These are phyloP conservation scores for Coniosporium tulheliwenetii DNA, from an alignment of 2,329 filamentous ascomycete genomes.

Conservation along the genomic window DNA sequence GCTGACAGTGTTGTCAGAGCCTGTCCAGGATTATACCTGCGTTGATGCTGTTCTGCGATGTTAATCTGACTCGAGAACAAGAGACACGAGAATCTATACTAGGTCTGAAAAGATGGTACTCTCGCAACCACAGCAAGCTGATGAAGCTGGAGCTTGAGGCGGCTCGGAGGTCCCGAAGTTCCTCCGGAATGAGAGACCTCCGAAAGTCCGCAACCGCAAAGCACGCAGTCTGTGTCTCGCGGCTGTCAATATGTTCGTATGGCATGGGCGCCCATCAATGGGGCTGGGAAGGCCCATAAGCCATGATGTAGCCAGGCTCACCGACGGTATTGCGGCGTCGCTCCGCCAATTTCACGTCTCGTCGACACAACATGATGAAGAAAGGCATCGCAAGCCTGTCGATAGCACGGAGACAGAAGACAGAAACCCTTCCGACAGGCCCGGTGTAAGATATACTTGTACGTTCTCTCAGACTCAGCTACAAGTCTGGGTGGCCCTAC, in stretches of 20 bases:
- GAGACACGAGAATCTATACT: background rate
- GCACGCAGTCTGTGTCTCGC: background rate
- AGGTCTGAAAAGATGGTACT: background rate
- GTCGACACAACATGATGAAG: background rate
- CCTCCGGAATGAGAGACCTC: background rate
- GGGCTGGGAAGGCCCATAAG: slow-evolving; percentile 3
- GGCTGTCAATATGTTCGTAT: slow-evolving; percentile 4
- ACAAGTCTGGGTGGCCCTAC: background rate
- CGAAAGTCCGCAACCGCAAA: background rate
- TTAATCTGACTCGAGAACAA: background rate
- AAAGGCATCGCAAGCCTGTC: too few species aligned
- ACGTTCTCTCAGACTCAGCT: background rate
- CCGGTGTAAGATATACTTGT: background rate
- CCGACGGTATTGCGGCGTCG: slow-evolving; percentile 4
- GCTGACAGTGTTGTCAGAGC: background rate
- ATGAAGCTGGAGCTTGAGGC: background rate
- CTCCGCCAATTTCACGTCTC: slow-evolving; percentile 4
- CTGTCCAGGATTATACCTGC: too few species aligned
- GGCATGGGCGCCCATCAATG: slow-evolving; percentile 4
- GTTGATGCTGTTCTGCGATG: too few species aligned
- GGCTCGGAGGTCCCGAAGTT: background rate
- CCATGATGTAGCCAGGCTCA: slow-evolving; percentile 1
- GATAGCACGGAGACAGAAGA: background rate
- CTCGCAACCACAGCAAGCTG: background rate
- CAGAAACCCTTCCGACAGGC: background rate